These are phyloP conservation scores for Lactarius sp. DNA, from an alignment of 768 basidiomycete species.

Conservation along the genomic window DNA sequence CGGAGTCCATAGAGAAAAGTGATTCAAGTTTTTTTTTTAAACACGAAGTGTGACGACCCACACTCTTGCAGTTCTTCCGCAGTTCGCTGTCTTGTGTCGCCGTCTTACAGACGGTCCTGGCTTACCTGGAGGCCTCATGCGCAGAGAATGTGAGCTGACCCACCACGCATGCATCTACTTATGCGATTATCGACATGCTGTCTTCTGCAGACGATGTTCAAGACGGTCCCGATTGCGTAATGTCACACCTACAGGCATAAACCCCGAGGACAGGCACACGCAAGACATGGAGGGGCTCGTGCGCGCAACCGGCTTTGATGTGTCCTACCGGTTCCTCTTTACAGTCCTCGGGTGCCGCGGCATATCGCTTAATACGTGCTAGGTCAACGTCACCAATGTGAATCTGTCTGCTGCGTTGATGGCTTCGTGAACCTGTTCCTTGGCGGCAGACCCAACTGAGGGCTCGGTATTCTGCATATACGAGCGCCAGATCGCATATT, in stretches of 20 bases:
- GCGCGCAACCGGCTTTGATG: slow-evolving; percentile 32
- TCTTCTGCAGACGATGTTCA: slow-evolving; percentile 7
- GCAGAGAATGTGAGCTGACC: slow-evolving; percentile 26
- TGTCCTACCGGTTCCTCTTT: slow-evolving; percentile 23
- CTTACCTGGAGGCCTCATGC: slow-evolving; percentile 33
- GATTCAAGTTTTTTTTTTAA: background rate
- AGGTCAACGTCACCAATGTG: slow-evolving; percentile 29
- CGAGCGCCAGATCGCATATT: slow-evolving; percentile 30
- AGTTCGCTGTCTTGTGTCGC: slow-evolving; percentile 32
- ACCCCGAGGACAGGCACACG: slow-evolving; percentile 28
- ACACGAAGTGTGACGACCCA: background rate
- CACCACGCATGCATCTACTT: background rate
- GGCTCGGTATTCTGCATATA: slow-evolving; percentile 29
- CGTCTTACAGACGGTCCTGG: slow-evolving; percentile 33
- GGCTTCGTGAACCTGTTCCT: slow-evolving; percentile 14
- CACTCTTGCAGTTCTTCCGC: slow-evolving; percentile 25
- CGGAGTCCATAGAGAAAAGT: slow-evolving; percentile 28
- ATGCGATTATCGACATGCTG: background rate
- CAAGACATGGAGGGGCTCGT: slow-evolving; percentile 33
- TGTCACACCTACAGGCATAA: slow-evolving; percentile 31
- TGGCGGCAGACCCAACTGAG: slow-evolving; percentile 30
- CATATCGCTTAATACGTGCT: slow-evolving; percentile 30
- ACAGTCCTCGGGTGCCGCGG: slow-evolving; percentile 31
- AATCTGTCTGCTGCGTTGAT: slow-evolving; percentile 30
- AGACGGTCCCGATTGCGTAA: slow-evolving; percentile 27